Base-by-base conservation (phyloP, 2,329 filamentous ascomycete species). In the Botrytis porri region DNA sequence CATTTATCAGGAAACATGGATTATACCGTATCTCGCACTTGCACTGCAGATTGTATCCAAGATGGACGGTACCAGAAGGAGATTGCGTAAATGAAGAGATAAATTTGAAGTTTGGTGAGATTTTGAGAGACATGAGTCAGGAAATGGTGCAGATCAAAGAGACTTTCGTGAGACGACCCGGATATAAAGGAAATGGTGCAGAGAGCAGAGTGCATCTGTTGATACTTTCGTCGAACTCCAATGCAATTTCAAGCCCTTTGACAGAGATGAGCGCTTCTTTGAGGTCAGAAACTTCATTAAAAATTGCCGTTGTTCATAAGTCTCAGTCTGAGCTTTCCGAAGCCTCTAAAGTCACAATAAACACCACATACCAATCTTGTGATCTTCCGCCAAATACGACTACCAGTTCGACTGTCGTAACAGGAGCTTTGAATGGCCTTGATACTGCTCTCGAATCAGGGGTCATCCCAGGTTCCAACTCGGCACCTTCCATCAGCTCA, bases 1-100 rank as follows among this genome's bases (percentile, higher is more conserved):
- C 71, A 2, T 77, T 77, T 32, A 71, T 76, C 9, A 41, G 22
- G 16, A 59, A 75, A 25, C 72, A 77, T 69, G 75, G 75, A 6
- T n/a, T 45, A 20, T 75, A 64, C 60, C 54, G 45, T 6, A 63
- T 77, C 14, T 76, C 75, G 12, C 71, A 74, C 64, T 70, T 71
- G 2, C 75, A 76, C 45, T 72, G 63, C 41, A 67, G 43, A 22
- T 5, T 76, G 4, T 73, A 73, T 72, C 2, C 9, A 4, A 32
- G 70, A 54, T 77, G 75, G 75, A 73, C 71, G 18, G 61, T 77
- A 20, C 69, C 72, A 29, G 37, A 73, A 20, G 67, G 32, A n/a
- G 0, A 20, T 25, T 74, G 70, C 54, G 72, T 72, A 51, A 62
- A n/a, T 14, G 25, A n/a, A n/a, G 48, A n/a, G 48, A n/a, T 54